Base-by-base conservation (phyloP, 441 rosid genomes). In the Cnidoscolus chayamansa region DNA sequence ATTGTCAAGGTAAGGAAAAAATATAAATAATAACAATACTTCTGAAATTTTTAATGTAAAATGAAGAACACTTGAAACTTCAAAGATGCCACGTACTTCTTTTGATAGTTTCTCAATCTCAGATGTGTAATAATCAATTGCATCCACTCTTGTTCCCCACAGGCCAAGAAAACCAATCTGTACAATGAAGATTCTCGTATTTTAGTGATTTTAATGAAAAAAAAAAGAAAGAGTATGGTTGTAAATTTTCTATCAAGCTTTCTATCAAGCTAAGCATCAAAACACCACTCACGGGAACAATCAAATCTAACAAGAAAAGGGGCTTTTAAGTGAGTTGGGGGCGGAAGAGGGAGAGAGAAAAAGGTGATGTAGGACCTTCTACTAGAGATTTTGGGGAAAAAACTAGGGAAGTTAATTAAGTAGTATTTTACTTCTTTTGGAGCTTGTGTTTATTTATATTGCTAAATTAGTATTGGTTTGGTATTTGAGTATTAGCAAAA, bases 161-260 rank as follows among this genome's bases (percentile, higher is more conserved):
- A 89, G 81, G 64, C 97, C 96, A 74, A 91, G 92, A 85, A 85
- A 91, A 70, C 99, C 98, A 76, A 88, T 89, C 98, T 95, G 85
- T 50, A 63, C 60, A 61, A 72, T 65, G 63, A 75, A 76, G 25
- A 64, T 35, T 47, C 15, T 37, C 75, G 63, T 67, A 65, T 30
- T 67, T 65, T 40, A 74, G 53, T 7, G 57, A 78, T 68, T 17
- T 65, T 13, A 60, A 72, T 59, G 16, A 43, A 70, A 37, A 63
- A 17, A 48, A 31, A 25, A 65, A 54, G 25, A 51, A 25, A 25
- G 25, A 35, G 40, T 35, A 35, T 35, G 58, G 17, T 51, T 8
- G 1, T 25, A 57, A 47, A 17, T 63, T 54, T 56, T 31, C 4
- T 4, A 43, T 61, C 0, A 45, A 37, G 15, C 25, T 25, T 25